Evolutionary conservation across 495 filamentous ascomycete genomes (phyloP).

Genomic region (Penicillium turbatum): DNA sequence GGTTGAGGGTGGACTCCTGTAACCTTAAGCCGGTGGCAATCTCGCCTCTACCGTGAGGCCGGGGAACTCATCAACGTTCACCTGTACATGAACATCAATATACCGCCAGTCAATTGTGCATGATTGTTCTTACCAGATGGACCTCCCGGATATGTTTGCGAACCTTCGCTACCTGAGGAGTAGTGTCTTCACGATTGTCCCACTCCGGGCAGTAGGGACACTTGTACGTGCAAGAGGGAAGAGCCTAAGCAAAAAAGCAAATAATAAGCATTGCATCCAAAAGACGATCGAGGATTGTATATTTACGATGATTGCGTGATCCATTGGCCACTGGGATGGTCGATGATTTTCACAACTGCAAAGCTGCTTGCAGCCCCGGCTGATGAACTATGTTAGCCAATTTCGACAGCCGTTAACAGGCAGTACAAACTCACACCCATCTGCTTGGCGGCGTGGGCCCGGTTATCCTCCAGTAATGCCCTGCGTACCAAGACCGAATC

Average conservation of each 20-base stretch:
- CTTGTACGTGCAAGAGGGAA: neutral
- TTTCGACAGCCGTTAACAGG: neutral
- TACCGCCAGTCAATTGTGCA: neutral
- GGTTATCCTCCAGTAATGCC: neutral
- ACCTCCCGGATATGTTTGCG: neutral
- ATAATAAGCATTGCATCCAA: neutral
- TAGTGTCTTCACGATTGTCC: neutral
- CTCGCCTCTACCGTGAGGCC: neutral
- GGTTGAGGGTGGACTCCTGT: no score
- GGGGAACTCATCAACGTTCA: neutral
- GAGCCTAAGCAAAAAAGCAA: neutral
- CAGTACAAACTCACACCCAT: neutral
- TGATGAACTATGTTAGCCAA: neutral
- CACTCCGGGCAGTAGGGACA: neutral
- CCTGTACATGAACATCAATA: neutral
- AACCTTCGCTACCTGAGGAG: neutral
- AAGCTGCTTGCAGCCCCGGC: neutral
- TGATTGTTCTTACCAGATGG: neutral
- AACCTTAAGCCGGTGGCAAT: no score
- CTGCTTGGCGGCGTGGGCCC: neutral
- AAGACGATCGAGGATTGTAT: neutral
- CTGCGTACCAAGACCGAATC: neutral
- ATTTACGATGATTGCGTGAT: neutral
- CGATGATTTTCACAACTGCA: neutral
- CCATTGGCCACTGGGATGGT: neutral